Evolutionary conservation across 139 green algal species (phyloP).

Genomic region (Trebouxia sp.): DNA sequence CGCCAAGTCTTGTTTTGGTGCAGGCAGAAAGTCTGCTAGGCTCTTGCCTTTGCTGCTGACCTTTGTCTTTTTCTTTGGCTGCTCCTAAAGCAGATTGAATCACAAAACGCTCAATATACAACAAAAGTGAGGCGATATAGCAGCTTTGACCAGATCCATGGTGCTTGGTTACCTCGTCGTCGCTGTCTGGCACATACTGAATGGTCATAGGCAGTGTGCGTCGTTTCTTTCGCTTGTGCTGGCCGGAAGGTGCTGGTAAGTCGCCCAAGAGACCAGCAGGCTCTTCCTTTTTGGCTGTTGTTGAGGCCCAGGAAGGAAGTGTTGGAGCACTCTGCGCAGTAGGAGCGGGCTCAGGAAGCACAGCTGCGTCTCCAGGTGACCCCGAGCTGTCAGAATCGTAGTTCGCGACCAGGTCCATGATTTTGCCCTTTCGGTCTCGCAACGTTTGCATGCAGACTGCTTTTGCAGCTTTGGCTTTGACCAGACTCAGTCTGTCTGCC

Average conservation of each 20-base stretch:
- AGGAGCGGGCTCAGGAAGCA: too few relatives aligned
- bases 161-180: slow-evolving; percentile 14
- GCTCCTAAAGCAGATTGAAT: neutral
- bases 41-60: slow-evolving; percentile 26
- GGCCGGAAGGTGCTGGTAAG: neutral
- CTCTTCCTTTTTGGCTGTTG: neutral
- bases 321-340: neutral
- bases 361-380: neutral
- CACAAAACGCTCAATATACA: too few relatives aligned
- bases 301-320: neutral
- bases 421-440: too few relatives aligned
- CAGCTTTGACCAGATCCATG: too few relatives aligned
- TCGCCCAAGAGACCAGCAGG: neutral
- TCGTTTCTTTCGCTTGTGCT: neutral
- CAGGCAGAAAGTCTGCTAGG: slow-evolving; percentile 57
- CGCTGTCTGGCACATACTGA: slow-evolving; percentile 19
- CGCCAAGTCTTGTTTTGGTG: slow-evolving; percentile 50
- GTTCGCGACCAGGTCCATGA: neutral
- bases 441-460: too few relatives aligned
- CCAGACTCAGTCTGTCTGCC: too few relatives aligned
- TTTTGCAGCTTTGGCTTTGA: too few relatives aligned
- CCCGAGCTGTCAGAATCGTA: neutral
- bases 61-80: slow-evolving; percentile 35
- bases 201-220: slow-evolving; percentile 1
- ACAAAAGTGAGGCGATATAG: too few relatives aligned